Conservation (phyloP, 1,284 basidiomycete genomes). For the Cryptococcus sp. region DNA sequence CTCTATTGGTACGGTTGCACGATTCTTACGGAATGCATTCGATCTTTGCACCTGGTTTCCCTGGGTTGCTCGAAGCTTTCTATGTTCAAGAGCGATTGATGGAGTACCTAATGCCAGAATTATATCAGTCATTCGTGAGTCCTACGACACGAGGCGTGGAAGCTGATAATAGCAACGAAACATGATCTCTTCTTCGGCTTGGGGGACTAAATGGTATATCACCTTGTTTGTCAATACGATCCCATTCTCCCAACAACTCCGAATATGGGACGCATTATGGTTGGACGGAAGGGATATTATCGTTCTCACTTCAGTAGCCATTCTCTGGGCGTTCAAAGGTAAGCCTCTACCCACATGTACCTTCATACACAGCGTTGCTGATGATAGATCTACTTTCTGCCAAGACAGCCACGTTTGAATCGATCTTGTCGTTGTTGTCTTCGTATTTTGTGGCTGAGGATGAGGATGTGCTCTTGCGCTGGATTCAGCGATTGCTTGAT, state of each 20-base stretch:
- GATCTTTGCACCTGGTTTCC: conserved; percentile 91
- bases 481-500: conserved; percentile 69
- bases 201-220: conserved; percentile 99
- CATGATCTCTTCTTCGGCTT: conserved; percentile 85
- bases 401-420: conserved; percentile 75
- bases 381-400: conserved; percentile 19
- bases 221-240: conserved; percentile 92
- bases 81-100: conserved; percentile 88
- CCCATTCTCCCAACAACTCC: conserved; percentile 91
- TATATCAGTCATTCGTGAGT: conserved; percentile 72
- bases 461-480: conserved; percentile 71
- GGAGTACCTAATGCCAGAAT: conserved; percentile 76
- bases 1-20: conserved; percentile 76
- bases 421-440: conserved; percentile 76
- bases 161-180: conserved; percentile 58
- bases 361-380: neutral
- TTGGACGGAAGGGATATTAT: conserved; percentile 87
- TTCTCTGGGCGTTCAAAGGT: conserved; percentile 87
- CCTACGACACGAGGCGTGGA: neutral
- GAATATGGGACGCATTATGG: conserved; percentile 91
- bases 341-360: conserved; percentile 18
- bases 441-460: conserved; percentile 88
- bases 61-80: conserved; percentile 88
- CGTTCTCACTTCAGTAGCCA: conserved; percentile 73
- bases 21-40: conserved; percentile 82